Evolutionary conservation across 2,329 filamentous ascomycete species (phyloP).

Genomic region (Trichoderma koningiopsis): DNA sequence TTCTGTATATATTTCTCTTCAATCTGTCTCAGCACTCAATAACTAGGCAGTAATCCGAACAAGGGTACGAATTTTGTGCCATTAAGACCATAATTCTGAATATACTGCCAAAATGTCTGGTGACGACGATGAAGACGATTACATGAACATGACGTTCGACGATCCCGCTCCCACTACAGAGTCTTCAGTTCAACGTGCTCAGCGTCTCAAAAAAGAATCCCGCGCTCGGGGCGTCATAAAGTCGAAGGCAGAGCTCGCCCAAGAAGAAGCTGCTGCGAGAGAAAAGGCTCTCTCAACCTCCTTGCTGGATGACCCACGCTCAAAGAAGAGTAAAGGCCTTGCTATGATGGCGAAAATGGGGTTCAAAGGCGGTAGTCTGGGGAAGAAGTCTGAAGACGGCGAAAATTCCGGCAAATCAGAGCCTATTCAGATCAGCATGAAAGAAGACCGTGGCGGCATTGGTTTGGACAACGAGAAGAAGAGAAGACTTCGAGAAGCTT

Average conservation of each 20-base stretch:
- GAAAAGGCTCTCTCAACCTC: slow-evolving; percentile 77
- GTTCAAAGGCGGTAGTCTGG: slow-evolving; percentile 78
- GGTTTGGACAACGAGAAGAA: slow-evolving; percentile 84
- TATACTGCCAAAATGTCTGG: slow-evolving; percentile 7
- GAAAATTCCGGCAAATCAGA: slow-evolving; percentile 52
- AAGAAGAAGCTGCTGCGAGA: slow-evolving; percentile 69
- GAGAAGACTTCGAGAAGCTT: slow-evolving; percentile 68
- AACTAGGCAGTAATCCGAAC: neutral
- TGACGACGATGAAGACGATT: slow-evolving; percentile 81
- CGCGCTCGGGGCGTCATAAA: slow-evolving; percentile 69
- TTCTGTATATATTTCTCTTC: neutral
- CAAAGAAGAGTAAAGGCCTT: slow-evolving; percentile 78
- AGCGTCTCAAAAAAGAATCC: slow-evolving; percentile 61
- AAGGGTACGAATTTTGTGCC: neutral
- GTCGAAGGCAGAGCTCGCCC: slow-evolving; percentile 82
- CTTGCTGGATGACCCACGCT: slow-evolving; percentile 59
- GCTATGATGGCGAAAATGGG: slow-evolving; percentile 98
- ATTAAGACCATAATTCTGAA: neutral
- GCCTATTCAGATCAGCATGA: slow-evolving; percentile 75
- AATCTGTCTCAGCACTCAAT: neutral
- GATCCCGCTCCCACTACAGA: slow-evolving; percentile 61
- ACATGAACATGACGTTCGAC: slow-evolving; percentile 92
- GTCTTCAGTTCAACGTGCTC: slow-evolving; percentile 57
- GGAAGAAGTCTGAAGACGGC: slow-evolving; percentile 55
- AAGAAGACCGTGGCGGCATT: slow-evolving; percentile 80